These are phyloP conservation scores for Yamadazyma taylorii DNA, from an alignment of 1,139 yeast genomes.

Conservation along the genomic window DNA sequence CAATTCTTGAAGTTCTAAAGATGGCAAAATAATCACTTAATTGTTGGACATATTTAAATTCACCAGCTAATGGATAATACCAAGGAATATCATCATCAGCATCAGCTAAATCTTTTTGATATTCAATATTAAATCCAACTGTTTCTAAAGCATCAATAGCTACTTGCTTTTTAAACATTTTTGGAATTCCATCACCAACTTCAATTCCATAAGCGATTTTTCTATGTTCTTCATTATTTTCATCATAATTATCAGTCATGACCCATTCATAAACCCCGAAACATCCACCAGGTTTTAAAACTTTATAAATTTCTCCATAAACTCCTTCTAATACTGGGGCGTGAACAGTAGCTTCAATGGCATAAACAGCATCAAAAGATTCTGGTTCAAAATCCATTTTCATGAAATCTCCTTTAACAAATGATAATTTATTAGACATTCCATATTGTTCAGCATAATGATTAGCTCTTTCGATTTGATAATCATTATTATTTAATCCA, in stretches of 20 bases:
- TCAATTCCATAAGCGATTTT: constrained; percentile 96
- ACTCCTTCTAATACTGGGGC: constrained; percentile 98
- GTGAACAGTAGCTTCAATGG: constrained; percentile 98
- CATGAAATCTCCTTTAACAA: constrained; percentile 98
- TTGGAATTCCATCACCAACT: constrained; percentile 98
- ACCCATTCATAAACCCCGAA: constrained; percentile 99
- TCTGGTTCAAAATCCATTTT: constrained; percentile 94
- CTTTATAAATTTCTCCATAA: constrained; percentile 91
- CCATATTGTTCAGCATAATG: constrained; percentile 69
- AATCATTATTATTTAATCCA: constrained; percentile 95
- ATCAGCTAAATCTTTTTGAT: constrained; percentile 81
- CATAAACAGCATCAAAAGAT: constrained; percentile 94
- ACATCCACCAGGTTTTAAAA: constrained; percentile 90
- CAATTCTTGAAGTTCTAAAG: constrained; percentile 84
- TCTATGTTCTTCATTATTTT: constrained; percentile 83
- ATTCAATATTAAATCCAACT: constrained; percentile 84
- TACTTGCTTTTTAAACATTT: constrained; percentile 84
- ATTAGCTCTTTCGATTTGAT: constrained; percentile 91
- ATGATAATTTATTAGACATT: constrained; percentile 70
- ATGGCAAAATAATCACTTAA: constrained; percentile 78
- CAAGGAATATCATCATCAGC: constrained; percentile 86
- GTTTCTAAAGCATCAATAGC: constrained; percentile 83
- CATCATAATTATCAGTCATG: constrained; percentile 93
- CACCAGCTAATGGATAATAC: constrained; percentile 97
- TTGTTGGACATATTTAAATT: constrained; percentile 82